Evolutionary conservation across 108 stramenopile genomes (phyloP), one percentile per base, ranked within the genome.

Genomic region (Fragilaria radians): DNA sequence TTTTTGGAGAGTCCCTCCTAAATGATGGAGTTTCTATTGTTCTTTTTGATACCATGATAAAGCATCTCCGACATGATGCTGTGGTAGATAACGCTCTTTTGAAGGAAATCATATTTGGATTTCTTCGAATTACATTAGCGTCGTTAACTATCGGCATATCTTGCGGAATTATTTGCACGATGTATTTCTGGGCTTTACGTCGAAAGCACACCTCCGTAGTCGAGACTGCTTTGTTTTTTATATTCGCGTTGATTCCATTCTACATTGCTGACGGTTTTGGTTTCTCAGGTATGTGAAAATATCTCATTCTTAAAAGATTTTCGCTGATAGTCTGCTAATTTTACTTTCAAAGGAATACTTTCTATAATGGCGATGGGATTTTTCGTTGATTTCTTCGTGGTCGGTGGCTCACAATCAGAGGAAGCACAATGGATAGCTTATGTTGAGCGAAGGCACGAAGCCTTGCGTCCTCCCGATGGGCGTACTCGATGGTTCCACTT

Each of bases 21-120:
- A 91, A 87, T 60, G 85, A 91, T 58, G 89, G 85, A 5, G 81
- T 91, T 32, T 81, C 85, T 29, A 75, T 82, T 29, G 30, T 31
- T 33, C 33, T 57, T 3, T 57, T 57, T 61, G 77, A 78, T n/a
- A 68, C 66, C 18, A 58, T 83, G 32, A 61, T 68, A 27, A 32
- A 49, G 3, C 68, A 76, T 53, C 57, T 78, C 11, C 71, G 74
- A 7, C 63, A 62, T 31, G 70, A 59, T 5, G 52, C 58, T 62
- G 66, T 58, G 2, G 52, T 72, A 5, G 71, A 60, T 28, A 17
- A 27, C 4, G 58, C 51, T 14, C 48, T 30, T 3, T 21, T 66
- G 17, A 25, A 56, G 0, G 54, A 69, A 25, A 55, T 55, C 0
- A 4, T 57, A 27, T 48, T 57, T 32, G 62, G 74, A 42, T 83